Percentiles rank a stretch among this genome's conserved stretches.
These are phyloP conservation scores for Ceratocystis diversiconidia DNA, from an alignment of 2,329 filamentous ascomycete genomes.

Conservation along the genomic window DNA sequence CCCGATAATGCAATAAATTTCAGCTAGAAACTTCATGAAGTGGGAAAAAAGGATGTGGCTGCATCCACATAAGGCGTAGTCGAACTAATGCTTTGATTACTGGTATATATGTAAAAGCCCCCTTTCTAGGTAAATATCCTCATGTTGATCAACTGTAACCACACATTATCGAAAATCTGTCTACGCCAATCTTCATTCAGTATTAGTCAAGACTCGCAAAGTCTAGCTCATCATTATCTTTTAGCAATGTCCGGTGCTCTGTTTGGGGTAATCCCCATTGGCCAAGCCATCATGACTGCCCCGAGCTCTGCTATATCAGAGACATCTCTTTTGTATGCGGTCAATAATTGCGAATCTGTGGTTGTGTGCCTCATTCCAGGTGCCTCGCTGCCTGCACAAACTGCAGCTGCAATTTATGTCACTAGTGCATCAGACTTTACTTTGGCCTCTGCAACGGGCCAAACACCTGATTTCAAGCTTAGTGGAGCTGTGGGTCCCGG, in stretches of 20 bases:
- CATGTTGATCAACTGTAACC: not conserved
- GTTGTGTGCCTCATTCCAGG: conserved; percentile 81
- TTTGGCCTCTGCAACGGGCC: conserved; percentile 28
- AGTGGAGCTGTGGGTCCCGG: conserved; percentile 79
- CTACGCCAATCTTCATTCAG: not conserved
- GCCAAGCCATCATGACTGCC: conserved; percentile 40
- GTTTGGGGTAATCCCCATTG: conserved; percentile 48
- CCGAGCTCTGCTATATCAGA: conserved; percentile 40
- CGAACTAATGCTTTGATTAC: not conserved
- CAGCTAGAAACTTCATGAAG: not conserved
- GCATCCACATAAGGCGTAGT: not conserved
- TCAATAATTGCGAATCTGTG: conserved; percentile 49
- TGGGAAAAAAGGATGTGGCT: not conserved
- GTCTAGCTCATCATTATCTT: not conserved
- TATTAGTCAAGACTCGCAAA: not conserved
- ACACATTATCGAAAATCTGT: not conserved
- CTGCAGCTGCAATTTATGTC: conserved; percentile 82
- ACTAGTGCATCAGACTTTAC: conserved; percentile 37
- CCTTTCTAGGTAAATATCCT: not conserved
- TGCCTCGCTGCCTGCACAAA: conserved; percentile 53
- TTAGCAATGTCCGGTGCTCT: conserved; percentile 31
- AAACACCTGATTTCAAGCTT: conserved; percentile 55
- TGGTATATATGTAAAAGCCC: not conserved
- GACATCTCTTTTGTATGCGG: conserved; percentile 43
- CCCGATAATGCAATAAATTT: conserved; percentile 1